phyloP scores from a whole-genome alignment of 805 yeast species.

The Candida nemodendra region DNA sequence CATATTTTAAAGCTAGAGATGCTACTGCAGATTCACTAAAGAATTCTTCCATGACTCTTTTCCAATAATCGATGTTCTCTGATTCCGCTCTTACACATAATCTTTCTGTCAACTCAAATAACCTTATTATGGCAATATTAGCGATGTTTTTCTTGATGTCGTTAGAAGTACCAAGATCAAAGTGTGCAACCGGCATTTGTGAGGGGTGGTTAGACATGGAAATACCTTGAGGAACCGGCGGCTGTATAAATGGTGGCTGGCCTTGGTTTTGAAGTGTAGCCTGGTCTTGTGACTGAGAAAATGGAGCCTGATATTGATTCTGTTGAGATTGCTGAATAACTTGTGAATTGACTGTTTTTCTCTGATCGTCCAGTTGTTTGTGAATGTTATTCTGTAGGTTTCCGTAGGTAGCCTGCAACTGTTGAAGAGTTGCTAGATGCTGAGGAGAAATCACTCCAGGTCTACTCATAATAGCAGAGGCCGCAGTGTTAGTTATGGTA shows the following conservation, averaged over 20 bases:
- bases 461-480: constrained; percentile 26
- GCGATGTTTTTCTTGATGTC: constrained; percentile 36
- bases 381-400: constrained; percentile 25
- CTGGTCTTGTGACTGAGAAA: constrained; percentile 4
- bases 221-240: constrained; percentile 9
- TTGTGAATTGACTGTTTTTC: constrained; percentile 5
- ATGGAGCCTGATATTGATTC: constrained; percentile 1
- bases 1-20: constrained; percentile 45
- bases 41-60: constrained; percentile 45
- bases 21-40: constrained; percentile 52
- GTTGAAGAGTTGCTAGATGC: constrained; percentile 27
- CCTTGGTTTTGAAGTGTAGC: not conserved
- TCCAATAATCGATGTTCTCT: constrained; percentile 49
- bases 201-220: constrained; percentile 6
- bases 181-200: constrained; percentile 8
- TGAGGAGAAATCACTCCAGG: constrained; percentile 26
- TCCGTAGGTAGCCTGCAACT: constrained; percentile 32
- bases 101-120: constrained; percentile 50
- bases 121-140: constrained; percentile 48
- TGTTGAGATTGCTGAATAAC: constrained; percentile 1
- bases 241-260: constrained; percentile 9
- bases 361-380: constrained; percentile 22
- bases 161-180: constrained; percentile 17
- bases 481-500: constrained; percentile 27
- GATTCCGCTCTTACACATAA: constrained; percentile 40